phyloP scores from a whole-genome alignment of 805 yeast species.

The Saturnispora sekii region DNA sequence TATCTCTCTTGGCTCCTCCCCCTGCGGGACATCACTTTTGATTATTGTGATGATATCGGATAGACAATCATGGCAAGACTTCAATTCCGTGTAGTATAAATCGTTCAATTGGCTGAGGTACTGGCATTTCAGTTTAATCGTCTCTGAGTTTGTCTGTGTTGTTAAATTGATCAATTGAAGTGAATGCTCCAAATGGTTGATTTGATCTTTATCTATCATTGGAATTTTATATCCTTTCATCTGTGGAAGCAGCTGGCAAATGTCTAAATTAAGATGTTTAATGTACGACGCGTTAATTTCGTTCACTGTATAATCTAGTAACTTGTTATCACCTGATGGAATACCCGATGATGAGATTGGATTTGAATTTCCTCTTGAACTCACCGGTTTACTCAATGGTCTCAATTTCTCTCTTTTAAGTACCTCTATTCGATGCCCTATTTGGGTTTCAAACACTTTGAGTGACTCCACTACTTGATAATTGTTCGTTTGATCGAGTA shows the following conservation, averaged over 20 bases:
- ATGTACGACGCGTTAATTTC: slow-evolving; percentile 14
- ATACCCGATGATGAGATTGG: background rate
- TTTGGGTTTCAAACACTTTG: slow-evolving; percentile 13
- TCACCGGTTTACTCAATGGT: background rate
- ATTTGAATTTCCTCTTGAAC: background rate
- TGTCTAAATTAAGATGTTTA: slow-evolving; percentile 18
- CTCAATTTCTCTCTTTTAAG: slow-evolving; percentile 7
- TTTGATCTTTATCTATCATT: slow-evolving; percentile 20
- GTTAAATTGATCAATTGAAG: slow-evolving; percentile 24
- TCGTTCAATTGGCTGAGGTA: slow-evolving; percentile 20
- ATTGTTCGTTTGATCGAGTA: slow-evolving; percentile 11
- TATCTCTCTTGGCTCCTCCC: slow-evolving; percentile 9
- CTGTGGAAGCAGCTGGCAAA: slow-evolving; percentile 12
- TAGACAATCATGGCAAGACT: slow-evolving; percentile 22
- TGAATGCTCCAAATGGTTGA: slow-evolving; percentile 23
- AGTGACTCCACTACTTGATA: slow-evolving; percentile 5
- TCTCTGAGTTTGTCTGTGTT: slow-evolving; percentile 15
- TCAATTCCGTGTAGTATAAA: slow-evolving; percentile 24
- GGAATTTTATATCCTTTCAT: slow-evolving; percentile 15
- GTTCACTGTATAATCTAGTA: background rate
- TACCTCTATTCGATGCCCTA: slow-evolving; percentile 17
- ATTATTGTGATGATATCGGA: slow-evolving; percentile 14
- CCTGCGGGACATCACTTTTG: slow-evolving; percentile 5
- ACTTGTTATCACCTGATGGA: background rate
- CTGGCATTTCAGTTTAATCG: slow-evolving; percentile 25